These are phyloP conservation scores for Mortierella sp. DNA, from an alignment of 371 early-diverging fungal genomes.

Conservation along the genomic window DNA sequence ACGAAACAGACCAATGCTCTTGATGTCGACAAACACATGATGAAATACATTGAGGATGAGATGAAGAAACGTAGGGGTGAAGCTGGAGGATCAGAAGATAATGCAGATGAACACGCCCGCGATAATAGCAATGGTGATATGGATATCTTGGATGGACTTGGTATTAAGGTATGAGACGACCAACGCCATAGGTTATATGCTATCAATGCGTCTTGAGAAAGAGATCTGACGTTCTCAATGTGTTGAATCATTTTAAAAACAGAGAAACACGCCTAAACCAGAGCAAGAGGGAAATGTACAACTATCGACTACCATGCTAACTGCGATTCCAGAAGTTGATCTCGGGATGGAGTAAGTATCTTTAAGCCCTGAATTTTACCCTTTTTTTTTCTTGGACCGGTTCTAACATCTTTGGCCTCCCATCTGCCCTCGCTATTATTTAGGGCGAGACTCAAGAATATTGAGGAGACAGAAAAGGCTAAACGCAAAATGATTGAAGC, in stretches of 20 bases:
- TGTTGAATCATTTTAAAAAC: background rate
- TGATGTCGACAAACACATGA: slow-evolving; percentile 92
- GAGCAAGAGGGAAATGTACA: slow-evolving; percentile 90
- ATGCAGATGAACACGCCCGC: slow-evolving; percentile 60
- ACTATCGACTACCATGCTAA: slow-evolving; percentile 89
- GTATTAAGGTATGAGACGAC: slow-evolving; percentile 28
- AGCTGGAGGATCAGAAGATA: slow-evolving; percentile 37
- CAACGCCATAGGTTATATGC: background rate
- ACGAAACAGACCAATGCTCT: slow-evolving; percentile 86
- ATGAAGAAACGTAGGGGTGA: slow-evolving; percentile 72
- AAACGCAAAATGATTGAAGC: slow-evolving; percentile 71
- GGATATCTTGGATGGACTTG: slow-evolving; percentile 74
- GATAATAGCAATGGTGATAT: slow-evolving; percentile 77
- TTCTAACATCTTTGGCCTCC: background rate
- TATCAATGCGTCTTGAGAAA: background rate
- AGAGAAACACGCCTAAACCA: slow-evolving; percentile 60
- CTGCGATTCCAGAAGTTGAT: slow-evolving; percentile 95
- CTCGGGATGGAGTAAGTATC: slow-evolving; percentile 81
- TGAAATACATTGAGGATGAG: slow-evolving; percentile 85
- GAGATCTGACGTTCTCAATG: background rate
- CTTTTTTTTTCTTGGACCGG: background rate
- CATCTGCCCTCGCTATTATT: background rate
- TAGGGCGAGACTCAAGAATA: slow-evolving; percentile 82
- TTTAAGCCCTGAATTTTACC: background rate
- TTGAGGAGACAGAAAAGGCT: slow-evolving; percentile 88